These are phyloP conservation scores for Colletotrichum viniferum DNA, from an alignment of 2,329 filamentous ascomycete genomes.

Conservation along the genomic window DNA sequence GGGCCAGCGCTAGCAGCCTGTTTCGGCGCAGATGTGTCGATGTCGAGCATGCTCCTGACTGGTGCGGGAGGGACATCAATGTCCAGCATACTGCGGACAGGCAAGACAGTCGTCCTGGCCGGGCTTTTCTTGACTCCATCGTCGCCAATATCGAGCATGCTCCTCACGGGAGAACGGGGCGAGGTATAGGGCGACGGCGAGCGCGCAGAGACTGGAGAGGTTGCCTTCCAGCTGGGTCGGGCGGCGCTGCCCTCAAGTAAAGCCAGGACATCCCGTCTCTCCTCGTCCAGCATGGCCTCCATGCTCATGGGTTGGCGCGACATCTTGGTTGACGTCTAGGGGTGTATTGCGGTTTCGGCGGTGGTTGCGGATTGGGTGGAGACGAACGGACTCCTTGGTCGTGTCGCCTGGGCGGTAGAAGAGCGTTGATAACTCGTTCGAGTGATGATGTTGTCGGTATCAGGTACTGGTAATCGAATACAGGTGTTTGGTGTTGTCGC, in stretches of 20 bases:
- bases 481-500: neutral
- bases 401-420: neutral
- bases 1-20: constrained; percentile 45
- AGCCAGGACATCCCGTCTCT: constrained; percentile 74
- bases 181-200: constrained; percentile 59
- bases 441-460: neutral
- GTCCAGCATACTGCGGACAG: constrained; percentile 71
- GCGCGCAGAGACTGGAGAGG: constrained; percentile 39
- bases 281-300: constrained; percentile 78
- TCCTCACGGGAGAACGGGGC: constrained; percentile 70
- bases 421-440: neutral
- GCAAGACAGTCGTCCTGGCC: constrained; percentile 43
- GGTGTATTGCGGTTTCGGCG: neutral
- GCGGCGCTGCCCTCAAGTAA: constrained; percentile 61
- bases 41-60: constrained; percentile 58
- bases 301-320: constrained; percentile 67
- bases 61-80: constrained; percentile 49
- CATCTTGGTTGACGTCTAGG: constrained; percentile 27
- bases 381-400: neutral
- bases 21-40: constrained; percentile 40
- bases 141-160: constrained; percentile 67
- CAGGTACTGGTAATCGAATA: neutral
- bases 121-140: constrained; percentile 40
- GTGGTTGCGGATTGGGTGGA: neutral
- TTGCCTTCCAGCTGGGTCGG: constrained; percentile 30